Evolutionary conservation across 495 filamentous ascomycete genomes (phyloP), one percentile per base, ranked within the genome.

Genomic region (Annulohypoxylon bovei): DNA sequence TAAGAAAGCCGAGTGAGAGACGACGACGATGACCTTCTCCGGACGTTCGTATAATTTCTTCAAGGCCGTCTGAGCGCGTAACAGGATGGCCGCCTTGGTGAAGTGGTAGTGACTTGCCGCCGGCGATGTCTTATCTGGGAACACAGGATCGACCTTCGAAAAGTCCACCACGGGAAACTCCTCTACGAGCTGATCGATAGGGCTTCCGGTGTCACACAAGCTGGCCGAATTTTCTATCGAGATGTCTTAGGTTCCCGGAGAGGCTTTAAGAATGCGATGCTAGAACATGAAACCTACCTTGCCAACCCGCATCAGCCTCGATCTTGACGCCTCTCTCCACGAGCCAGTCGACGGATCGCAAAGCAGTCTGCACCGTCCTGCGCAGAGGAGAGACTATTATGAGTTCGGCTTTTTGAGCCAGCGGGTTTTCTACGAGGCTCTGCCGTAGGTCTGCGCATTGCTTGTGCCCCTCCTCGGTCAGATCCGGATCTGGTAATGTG

Each of bases 21-120:
- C 85, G 1, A 89, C 87, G 5, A 87, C 77, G 63, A 90, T 84
- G 52, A 85, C 83, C 74, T 89, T 88, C 75, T 90, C 88, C 0
- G 84, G 84, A 0, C 87, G 80, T 11, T 60, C 71, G 46, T 82
- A 80, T 37, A 90, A 77, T 57, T 81, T 83, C 44, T 76, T 69
- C n/a, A 88, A 80, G 11, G 78, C 79, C 0, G 61, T 62, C 69
- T 84, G 81, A 16, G 82, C 88, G 22, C 88, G 82, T 4, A 75
- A 65, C 11, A 86, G 58, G 56, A 90, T 74, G 27, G 83, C 84
- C 0, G 62, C 37, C 53, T 76, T 77, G 11, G 79, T 84, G 76
- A 83, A 85, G 54, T 73, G 80, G 68, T 88, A 90, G 9, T 62
- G 49, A 7, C 68, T 64, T 3, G 70, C 80, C 1, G 73, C 68